Base-by-base conservation (phyloP, 257 asterid genomes). In the Solanum sejunctum region DNA sequence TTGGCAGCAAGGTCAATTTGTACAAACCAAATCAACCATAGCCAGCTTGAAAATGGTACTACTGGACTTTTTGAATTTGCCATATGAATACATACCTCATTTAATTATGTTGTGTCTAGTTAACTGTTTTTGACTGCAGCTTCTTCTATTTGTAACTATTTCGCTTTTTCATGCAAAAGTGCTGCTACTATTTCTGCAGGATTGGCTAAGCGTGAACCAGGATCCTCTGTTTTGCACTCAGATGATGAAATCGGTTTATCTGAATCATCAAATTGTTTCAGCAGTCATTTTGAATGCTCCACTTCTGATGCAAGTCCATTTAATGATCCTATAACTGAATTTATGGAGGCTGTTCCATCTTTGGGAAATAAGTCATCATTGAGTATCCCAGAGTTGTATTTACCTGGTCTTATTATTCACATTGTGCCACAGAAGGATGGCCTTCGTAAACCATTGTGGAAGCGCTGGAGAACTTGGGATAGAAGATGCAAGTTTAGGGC, bases 341-440 rank as follows among this genome's bases (percentile, higher is more conserved):
- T 87, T 72, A 57, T 32, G 82, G 84, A 82, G 79, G 86, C 84
- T 41, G 63, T 87, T 71, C 87, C 87, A 13, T 84, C 84, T 61
- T 41, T 71, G 5, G 84, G 58, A 67, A 64, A 21, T 45, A 55
- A 16, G 67, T 72, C 86, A 63, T 83, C 84, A 17, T 8, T 12
- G 43, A 70, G 43, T 23, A 20, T 85, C 56, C 85, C 85, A 20
- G 88, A 88, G 84, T 57, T 88, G 88, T 88, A 77, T 85, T 45
- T 88, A 58, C 88, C 90, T 0, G 90, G 90, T 49, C 86, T 85
- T 51, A 67, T 88, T 67, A 83, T 88, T 4, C 90, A 88, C 67
- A 67, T 88, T 49, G 80, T 88, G 70, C 88, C 90, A 49, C 71
- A 83, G 54, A 69, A 82, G 5, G 55, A 66, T 13, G 41, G 17